Conservation (phyloP, 345 rosid genomes). For the Camelina hispida region DNA sequence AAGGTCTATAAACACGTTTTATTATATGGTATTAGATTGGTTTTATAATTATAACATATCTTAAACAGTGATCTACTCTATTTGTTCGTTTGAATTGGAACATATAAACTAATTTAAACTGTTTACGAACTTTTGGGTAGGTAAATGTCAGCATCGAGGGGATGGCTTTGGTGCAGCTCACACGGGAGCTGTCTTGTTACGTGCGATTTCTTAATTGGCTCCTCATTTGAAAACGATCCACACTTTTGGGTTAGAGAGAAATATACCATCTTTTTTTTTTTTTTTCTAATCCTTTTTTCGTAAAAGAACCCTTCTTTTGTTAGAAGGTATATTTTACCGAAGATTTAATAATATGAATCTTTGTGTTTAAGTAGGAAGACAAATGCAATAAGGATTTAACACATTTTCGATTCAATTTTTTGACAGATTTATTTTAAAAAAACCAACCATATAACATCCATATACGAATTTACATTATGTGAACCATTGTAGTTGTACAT, state of each 20-base stretch:
- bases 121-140: constrained; percentile 30
- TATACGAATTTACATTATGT: not conserved
- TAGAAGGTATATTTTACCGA: not conserved
- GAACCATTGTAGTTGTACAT: not conserved
- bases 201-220: constrained; percentile 16
- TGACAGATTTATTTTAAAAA: too few relatives aligned
- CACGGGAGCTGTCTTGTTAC: constrained; percentile 29
- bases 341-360: not conserved
- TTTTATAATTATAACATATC: not conserved
- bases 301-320: not conserved
- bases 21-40: not conserved
- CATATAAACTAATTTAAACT: not conserved
- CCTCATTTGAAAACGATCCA: constrained; percentile 21
- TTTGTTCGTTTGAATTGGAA: not conserved
- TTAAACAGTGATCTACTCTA: not conserved
- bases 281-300: too few relatives aligned
- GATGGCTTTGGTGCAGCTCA: constrained; percentile 33
- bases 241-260: not conserved
- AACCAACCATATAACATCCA: constrained; percentile 11
- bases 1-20: not conserved
- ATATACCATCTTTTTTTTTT: too few relatives aligned
- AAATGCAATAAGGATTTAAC: not conserved
- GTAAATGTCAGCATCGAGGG: constrained; percentile 36
- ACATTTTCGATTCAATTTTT: not conserved
- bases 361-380: not conserved